These are phyloP conservation scores for Pyrenophora graminea DNA, from an alignment of 2,329 filamentous ascomycete genomes.

Conservation along the genomic window DNA sequence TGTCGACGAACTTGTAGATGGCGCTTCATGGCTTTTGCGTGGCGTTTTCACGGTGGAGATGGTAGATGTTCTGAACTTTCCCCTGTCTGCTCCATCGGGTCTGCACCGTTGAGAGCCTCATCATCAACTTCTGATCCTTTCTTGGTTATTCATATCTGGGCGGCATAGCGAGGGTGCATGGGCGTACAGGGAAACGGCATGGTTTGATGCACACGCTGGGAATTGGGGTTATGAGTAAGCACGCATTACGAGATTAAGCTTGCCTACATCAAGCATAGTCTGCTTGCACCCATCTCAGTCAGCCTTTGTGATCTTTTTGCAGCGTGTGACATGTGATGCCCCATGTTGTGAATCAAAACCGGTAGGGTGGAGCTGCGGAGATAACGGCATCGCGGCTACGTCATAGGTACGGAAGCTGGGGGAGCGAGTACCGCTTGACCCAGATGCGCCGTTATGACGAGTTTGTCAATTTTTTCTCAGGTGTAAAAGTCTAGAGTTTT, in stretches of 20 bases:
- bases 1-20: not conserved
- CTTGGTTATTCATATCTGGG: constrained; percentile 14
- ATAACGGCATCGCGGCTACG: constrained; percentile 17
- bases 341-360: not conserved
- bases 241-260: not conserved
- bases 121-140: not conserved
- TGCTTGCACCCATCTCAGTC: not conserved
- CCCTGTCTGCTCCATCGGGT: not conserved
- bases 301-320: not conserved
- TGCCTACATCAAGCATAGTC: not conserved
- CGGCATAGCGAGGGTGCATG: constrained; percentile 28
- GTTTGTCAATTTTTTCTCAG: not conserved
- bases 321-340: not conserved
- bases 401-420: constrained; percentile 27
- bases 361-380: not conserved
- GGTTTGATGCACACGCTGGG: not conserved
- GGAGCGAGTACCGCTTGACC: constrained; percentile 3
- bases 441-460: constrained; percentile 6
- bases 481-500: not conserved
- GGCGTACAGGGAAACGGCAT: constrained; percentile 6
- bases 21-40: not conserved
- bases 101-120: constrained; percentile 1
- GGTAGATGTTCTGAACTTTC: not conserved
- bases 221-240: constrained; percentile 1
- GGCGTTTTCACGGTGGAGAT: not conserved